Conservation (phyloP, 73 alveolate species). For the Symbiodinium natans region DNA sequence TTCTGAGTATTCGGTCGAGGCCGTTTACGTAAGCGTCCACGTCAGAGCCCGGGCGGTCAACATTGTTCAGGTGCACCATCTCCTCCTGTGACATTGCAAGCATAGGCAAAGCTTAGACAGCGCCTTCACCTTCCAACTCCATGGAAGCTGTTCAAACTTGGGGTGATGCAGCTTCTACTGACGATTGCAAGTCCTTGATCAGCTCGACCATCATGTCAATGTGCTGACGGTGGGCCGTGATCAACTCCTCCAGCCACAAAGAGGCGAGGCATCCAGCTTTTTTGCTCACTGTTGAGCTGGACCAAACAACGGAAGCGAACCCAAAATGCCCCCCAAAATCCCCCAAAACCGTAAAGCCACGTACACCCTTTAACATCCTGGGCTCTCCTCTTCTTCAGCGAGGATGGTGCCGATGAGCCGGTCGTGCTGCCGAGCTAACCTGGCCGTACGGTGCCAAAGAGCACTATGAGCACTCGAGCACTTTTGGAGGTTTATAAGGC, state of each 20-base stretch:
- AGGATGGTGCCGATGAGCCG: constrained; percentile 98
- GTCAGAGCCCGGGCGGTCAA: constrained; percentile 99
- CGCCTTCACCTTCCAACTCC: too few species aligned
- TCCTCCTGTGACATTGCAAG: constrained; percentile 96
- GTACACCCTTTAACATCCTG: background rate
- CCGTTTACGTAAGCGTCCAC: constrained; percentile 98
- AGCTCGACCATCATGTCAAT: constrained; percentile 99
- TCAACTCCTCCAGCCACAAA: constrained; percentile 96
- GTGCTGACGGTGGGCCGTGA: constrained; percentile 98
- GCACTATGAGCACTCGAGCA: too few species aligned
- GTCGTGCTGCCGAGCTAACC: constrained; percentile 98
- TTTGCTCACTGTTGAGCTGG: too few species aligned
- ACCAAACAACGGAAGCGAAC: too few species aligned
- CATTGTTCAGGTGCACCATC: constrained; percentile 98
- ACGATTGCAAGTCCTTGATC: constrained; percentile 97
- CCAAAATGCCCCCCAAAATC: too few species aligned
- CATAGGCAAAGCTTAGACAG: too few species aligned
- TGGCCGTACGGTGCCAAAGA: constrained; percentile 31
- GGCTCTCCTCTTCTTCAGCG: constrained; percentile 98
- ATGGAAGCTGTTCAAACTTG: too few species aligned
- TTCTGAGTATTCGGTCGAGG: constrained; percentile 97
- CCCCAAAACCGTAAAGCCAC: background rate
- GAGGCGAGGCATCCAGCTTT: too few species aligned
- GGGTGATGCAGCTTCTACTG: too few species aligned
- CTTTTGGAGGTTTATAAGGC: too few species aligned